Evolutionary conservation across 2,329 filamentous ascomycete genomes (phyloP).

Genomic region (Aspergillus pseudoglaucus): DNA sequence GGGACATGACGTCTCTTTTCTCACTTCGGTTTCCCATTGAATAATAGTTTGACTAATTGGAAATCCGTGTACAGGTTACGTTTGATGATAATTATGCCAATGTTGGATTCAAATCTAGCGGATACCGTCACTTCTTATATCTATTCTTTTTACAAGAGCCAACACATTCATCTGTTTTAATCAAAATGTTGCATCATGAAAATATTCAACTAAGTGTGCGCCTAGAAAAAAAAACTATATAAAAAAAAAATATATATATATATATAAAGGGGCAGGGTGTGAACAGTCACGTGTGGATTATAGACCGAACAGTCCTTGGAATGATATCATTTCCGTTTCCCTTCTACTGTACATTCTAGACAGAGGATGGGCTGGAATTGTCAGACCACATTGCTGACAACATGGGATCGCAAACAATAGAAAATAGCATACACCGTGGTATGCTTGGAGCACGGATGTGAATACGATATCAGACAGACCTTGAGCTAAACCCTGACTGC

Average conservation of each 20-base stretch:
- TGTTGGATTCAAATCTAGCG: slow-evolving; percentile 20
- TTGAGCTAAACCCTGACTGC: too few relatives aligned
- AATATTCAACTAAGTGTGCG: background rate
- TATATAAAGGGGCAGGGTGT: background rate
- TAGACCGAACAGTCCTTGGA: background rate
- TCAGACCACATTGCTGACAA: too few relatives aligned
- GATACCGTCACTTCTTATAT: slow-evolving; percentile 14
- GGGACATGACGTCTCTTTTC: background rate
- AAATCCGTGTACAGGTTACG: slow-evolving; percentile 23
- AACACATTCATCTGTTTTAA: background rate
- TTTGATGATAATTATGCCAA: slow-evolving; percentile 28
- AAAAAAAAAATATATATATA: background rate
- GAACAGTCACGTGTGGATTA: background rate
- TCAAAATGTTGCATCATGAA: background rate
- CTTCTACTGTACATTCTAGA: background rate
- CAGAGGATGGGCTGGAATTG: too few relatives aligned
- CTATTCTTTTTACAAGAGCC: slow-evolving; percentile 3
- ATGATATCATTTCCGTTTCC: background rate
- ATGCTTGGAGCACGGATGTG: too few relatives aligned
- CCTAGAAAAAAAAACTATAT: background rate
- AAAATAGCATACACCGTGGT: too few relatives aligned
- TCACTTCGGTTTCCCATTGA: background rate
- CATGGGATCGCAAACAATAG: too few relatives aligned
- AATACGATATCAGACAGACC: too few relatives aligned
- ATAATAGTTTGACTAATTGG: slow-evolving; percentile 3